A percentile compares a stretch with the other conserved stretches of the same genome.
Evolutionary conservation across 1,139 yeast genomes (phyloP).

Genomic region (Geotrichum citri-aurantii): DNA sequence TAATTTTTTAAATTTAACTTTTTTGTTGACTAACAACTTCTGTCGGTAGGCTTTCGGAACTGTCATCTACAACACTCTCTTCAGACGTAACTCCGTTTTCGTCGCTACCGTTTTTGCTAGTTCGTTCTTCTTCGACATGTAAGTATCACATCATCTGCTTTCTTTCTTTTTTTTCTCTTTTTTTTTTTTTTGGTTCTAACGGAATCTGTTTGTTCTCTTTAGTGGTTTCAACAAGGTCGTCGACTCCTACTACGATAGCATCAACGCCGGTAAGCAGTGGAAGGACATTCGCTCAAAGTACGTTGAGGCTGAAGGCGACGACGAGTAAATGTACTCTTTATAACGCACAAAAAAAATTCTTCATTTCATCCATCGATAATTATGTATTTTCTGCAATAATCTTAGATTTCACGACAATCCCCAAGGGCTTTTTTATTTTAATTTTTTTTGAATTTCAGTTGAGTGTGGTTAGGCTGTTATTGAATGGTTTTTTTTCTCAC

Average conservation of each 20-base stretch:
- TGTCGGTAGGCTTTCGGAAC: slow-evolving; percentile 42
- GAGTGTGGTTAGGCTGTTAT: too few species aligned
- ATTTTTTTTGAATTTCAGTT: not conserved
- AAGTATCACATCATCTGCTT: slow-evolving; percentile 22
- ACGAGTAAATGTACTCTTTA: slow-evolving; percentile 24
- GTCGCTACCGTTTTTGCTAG: slow-evolving; percentile 81
- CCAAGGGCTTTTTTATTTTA: not conserved
- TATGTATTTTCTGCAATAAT: not conserved
- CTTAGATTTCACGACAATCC: not conserved
- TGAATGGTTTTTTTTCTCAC: not conserved
- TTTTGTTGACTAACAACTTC: not conserved
- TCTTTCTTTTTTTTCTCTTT: slow-evolving; percentile 22
- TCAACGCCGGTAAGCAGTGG: slow-evolving; percentile 97
- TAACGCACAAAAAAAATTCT: not conserved
- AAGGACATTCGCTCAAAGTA: slow-evolving; percentile 74
- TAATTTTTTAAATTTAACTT: too few species aligned
- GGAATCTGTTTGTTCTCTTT: slow-evolving; percentile 8
- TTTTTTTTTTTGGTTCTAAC: not conserved
- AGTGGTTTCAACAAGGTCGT: slow-evolving; percentile 69
- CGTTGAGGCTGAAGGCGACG: slow-evolving; percentile 35
- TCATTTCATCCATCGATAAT: not conserved
- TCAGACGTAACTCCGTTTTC: slow-evolving; percentile 89
- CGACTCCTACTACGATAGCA: slow-evolving; percentile 76
- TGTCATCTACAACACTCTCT: slow-evolving; percentile 59
- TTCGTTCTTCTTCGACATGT: slow-evolving; percentile 85